A percentile compares a stretch with the other conserved stretches of the same genome.
Evolutionary conservation across 2,329 filamentous ascomycete genomes (phyloP).

Genomic region (Alternaria angustiovoidea): DNA sequence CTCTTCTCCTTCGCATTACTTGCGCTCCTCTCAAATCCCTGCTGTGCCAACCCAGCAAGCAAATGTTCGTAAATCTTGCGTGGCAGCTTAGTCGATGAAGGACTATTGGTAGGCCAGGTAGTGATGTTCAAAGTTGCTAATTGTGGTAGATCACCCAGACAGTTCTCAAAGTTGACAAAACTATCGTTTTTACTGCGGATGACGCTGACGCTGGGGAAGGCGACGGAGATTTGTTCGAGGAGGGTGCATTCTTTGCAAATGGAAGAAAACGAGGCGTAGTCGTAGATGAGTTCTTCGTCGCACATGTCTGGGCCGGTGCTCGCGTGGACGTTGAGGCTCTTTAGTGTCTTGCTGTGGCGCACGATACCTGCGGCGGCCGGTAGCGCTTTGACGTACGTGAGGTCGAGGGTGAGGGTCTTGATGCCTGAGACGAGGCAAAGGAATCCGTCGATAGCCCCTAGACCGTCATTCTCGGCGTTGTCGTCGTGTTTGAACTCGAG

Average conservation of each 20-base stretch:
- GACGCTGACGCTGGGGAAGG: constrained; percentile 56
- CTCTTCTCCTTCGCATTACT: constrained; percentile 37
- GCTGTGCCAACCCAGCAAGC: constrained; percentile 52
- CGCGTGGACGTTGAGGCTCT: constrained; percentile 56
- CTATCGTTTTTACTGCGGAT: constrained; percentile 52
- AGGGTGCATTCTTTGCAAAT: constrained; percentile 56
- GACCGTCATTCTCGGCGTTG: constrained; percentile 57
- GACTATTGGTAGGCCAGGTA: constrained; percentile 57
- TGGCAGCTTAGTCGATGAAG: constrained; percentile 51
- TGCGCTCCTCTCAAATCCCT: constrained; percentile 45
- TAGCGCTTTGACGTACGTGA: constrained; percentile 52
- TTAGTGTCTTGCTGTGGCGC: constrained; percentile 57
- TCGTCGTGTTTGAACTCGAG: constrained; percentile 59
- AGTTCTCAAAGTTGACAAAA: constrained; percentile 56
- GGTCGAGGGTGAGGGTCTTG: constrained; percentile 55
- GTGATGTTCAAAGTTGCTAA: constrained; percentile 59
- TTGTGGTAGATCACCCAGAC: constrained; percentile 49
- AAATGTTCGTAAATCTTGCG: constrained; percentile 57
- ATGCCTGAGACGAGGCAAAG: constrained; percentile 57
- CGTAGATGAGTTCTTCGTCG: constrained; percentile 56
- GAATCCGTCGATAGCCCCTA: constrained; percentile 58
- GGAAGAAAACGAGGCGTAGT: constrained; percentile 54
- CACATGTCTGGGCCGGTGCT: constrained; percentile 45
- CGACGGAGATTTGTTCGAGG: constrained; percentile 58
- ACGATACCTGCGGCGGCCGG: constrained; percentile 55